Evolutionary conservation across 225 moss, liverwort and hornwort genomes (phyloP).

Genomic region (Sphagnum contortum): DNA sequence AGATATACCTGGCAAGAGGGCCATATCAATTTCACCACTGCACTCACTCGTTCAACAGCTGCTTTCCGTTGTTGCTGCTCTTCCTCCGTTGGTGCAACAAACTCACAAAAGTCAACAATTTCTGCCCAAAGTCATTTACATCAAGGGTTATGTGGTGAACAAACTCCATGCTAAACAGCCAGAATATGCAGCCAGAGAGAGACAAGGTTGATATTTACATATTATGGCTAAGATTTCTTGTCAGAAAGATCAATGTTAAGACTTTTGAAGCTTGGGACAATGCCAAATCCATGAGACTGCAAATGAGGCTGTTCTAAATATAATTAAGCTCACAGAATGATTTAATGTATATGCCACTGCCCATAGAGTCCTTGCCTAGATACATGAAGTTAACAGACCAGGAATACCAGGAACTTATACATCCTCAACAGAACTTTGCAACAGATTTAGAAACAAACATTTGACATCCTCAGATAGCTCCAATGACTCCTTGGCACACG

Average conservation of each 20-base stretch:
- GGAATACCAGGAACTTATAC: neutral
- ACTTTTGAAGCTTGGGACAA: no score
- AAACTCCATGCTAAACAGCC: neutral
- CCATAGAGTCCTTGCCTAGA: no score
- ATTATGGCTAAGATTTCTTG: neutral
- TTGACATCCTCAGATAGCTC: no score
- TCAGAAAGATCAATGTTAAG: neutral
- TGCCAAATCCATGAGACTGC: no score
- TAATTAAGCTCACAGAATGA: no score
- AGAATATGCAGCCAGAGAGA: neutral
- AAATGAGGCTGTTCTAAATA: no score
- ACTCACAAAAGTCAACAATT: constrained; percentile 70
- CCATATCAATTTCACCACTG: constrained; percentile 66
- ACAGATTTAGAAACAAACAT: neutral
- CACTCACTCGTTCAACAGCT: constrained; percentile 58
- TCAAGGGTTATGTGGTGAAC: neutral
- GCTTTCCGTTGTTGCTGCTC: constrained; percentile 49
- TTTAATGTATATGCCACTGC: no score
- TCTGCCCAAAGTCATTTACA: constrained; percentile 25
- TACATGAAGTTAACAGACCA: no score
- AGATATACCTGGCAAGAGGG: constrained; percentile 71
- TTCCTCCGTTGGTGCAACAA: constrained; percentile 59
- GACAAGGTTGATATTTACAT: no score
- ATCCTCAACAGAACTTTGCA: neutral
- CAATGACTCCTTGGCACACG: no score